Conservation (phyloP, 2,329 filamentous ascomycete species). For the Neopestalotiopsis sp. region DNA sequence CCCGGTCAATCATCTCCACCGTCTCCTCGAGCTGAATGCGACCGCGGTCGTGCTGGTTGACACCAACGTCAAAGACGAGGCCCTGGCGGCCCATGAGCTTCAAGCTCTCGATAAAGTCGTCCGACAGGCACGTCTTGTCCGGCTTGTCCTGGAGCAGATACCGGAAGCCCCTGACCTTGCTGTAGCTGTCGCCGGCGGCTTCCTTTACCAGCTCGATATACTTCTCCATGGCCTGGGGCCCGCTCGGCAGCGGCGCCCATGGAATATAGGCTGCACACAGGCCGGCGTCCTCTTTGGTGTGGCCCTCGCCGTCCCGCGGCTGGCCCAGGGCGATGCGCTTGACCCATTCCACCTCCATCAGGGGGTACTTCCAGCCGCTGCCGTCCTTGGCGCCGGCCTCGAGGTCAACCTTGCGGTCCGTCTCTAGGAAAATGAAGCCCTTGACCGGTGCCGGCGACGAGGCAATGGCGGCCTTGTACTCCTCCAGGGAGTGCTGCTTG, state of each 20-base stretch:
- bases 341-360: slow-evolving; percentile 75
- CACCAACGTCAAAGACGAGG: slow-evolving; percentile 80
- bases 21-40: slow-evolving; percentile 75
- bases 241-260: slow-evolving; percentile 83
- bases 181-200: slow-evolving; percentile 68
- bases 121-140: slow-evolving; percentile 65
- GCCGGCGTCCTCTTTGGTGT: slow-evolving; percentile 53
- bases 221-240: slow-evolving; percentile 60
- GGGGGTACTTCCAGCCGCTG: slow-evolving; percentile 69
- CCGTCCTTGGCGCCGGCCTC: slow-evolving; percentile 49
- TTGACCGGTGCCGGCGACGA: slow-evolving; percentile 51
- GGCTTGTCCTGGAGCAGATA: slow-evolving; percentile 84
- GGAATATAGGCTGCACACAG: slow-evolving; percentile 75
- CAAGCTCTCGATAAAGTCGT: slow-evolving; percentile 69
- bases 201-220: slow-evolving; percentile 70
- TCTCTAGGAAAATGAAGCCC: slow-evolving; percentile 85
- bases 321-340: slow-evolving; percentile 68
- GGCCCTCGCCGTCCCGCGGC: slow-evolving; percentile 63
- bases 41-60: slow-evolving; percentile 81
- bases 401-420: slow-evolving; percentile 72
- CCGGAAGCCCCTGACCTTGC: slow-evolving; percentile 76
- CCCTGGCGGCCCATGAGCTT: slow-evolving; percentile 68
- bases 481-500: slow-evolving; percentile 66
- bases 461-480: slow-evolving; percentile 61
- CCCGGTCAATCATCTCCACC: slow-evolving; percentile 71